These are phyloP conservation scores for Fusarium nelsonii DNA, from an alignment of 2,329 filamentous ascomycete species.

Conservation along the genomic window DNA sequence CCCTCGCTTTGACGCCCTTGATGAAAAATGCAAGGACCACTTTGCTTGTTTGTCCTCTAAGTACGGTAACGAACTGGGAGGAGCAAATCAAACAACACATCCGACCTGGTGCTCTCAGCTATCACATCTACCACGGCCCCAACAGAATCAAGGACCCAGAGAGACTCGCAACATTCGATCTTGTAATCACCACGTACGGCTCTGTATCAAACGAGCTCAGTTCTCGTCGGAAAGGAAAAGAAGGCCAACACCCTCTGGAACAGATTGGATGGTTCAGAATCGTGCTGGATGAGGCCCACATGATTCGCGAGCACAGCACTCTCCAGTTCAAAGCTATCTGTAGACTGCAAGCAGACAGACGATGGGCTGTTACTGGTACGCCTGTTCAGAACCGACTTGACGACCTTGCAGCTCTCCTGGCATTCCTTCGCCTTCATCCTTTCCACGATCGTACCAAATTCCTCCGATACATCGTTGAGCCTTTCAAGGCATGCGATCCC, in stretches of 20 bases:
- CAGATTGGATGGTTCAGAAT: constrained; percentile 93
- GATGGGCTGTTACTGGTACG: constrained; percentile 98
- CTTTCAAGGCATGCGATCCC: constrained; percentile 88
- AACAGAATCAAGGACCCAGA: constrained; percentile 77
- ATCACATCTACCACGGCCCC: constrained; percentile 88
- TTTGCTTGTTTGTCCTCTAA: constrained; percentile 88
- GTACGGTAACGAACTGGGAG: constrained; percentile 94
- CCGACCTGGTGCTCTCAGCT: constrained; percentile 71
- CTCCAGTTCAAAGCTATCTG: constrained; percentile 88
- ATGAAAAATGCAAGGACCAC: constrained; percentile 81
- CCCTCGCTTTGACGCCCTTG: constrained; percentile 64
- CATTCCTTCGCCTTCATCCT: constrained; percentile 85
- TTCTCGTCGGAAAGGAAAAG: constrained; percentile 70
- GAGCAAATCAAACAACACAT: constrained; percentile 90
- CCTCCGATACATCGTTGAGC: constrained; percentile 80
- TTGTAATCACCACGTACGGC: constrained; percentile 94
- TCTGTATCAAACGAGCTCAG: constrained; percentile 85
- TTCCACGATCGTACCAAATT: constrained; percentile 86
- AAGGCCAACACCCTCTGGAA: constrained; percentile 73
- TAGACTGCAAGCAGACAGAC: constrained; percentile 79
- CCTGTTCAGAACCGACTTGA: constrained; percentile 95
- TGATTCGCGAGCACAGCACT: constrained; percentile 87
- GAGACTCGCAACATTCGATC: constrained; percentile 78
- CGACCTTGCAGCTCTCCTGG: constrained; percentile 87
- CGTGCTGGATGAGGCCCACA: constrained; percentile 93